Evolutionary conservation across 176 grass and related monocot species (phyloP), one percentile per base, ranked within the genome.

Genomic region (Raddia guianensis): DNA sequence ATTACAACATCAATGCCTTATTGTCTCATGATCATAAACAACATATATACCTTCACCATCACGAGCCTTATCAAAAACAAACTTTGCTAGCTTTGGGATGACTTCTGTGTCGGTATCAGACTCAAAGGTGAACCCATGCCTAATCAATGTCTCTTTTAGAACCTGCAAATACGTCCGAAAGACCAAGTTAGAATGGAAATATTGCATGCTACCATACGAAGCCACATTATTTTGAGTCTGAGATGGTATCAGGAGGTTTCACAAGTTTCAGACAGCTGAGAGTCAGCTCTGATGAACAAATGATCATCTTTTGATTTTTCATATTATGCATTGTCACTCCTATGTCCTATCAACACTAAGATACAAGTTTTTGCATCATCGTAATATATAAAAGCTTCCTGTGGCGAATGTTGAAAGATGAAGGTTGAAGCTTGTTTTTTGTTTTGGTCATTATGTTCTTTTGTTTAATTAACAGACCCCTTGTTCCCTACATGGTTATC

Each of bases 81-180:
- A 95, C 63, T 98, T 95, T 77, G 96, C 96, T 57, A 98, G 79
- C 78, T 98, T 98, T 33, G 95, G 92, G 47, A 98, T 98, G 61
- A 94, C 92, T 93, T 98, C 95, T 66, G 95, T 98, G 57, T 98
- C 92, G 37, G 95, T 95, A 71, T 98, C 95, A 79, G 95, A 98
- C 52, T 87, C 90, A 79, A 98, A 95, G 42, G 82, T 91, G 61
- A 98, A 98, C n/a, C 92, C 88, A 3, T 98, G 92, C 49, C 88
- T 86, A 86, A 87, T 75, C 66, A 95, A 70, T 55, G 95, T 91
- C 83, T 94, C 90, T 89, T 94, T 98, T 71, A 98, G 40, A 78
- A 98, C 92, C 95, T 98, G 86, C 75, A 72, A 47, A 70, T 80
- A 73, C 35, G 35, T 75, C 56, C 32, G 50, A 21, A 70, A 68